These are phyloP conservation scores for Fusarium sp. DNA, from an alignment of 2,329 filamentous ascomycete species.

Conservation along the genomic window DNA sequence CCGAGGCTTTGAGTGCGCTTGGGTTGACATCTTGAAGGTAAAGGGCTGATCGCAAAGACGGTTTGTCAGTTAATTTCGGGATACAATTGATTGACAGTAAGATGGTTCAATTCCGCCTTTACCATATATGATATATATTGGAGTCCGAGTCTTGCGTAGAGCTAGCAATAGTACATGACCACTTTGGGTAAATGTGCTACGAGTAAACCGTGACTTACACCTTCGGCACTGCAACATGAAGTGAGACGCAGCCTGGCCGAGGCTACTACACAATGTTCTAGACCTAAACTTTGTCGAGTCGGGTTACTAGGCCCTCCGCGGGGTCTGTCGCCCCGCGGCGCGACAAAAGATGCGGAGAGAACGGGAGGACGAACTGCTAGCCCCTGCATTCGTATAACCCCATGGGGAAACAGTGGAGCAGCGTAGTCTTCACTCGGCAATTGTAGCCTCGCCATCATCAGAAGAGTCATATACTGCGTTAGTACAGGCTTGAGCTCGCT, in stretches of 20 bases:
- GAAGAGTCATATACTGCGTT: not conserved
- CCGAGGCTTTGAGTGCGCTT: not conserved
- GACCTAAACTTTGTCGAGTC: no score
- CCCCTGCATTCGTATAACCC: not conserved
- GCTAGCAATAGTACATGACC: no score
- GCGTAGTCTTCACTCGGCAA: not conserved
- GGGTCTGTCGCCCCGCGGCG: not conserved
- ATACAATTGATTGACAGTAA: not conserved
- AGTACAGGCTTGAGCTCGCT: not conserved
- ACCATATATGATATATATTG: not conserved
- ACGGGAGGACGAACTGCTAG: not conserved
- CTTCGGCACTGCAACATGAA: not conserved
- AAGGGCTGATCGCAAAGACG: accelerated
- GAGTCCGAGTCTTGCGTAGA: no score
- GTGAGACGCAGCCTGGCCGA: not conserved
- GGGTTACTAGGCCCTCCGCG: not conserved
- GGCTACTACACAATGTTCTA: no score
- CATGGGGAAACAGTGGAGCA: not conserved
- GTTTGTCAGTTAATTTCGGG: accelerated
- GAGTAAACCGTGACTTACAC: not conserved
- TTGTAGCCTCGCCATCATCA: no score
- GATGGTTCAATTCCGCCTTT: no score
- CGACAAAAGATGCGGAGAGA: not conserved
- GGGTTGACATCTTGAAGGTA: not conserved
- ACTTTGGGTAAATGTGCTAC: not conserved